Base-by-base conservation (phyloP, 2,329 filamentous ascomycete species). In the Diaporthe citriasiana region DNA sequence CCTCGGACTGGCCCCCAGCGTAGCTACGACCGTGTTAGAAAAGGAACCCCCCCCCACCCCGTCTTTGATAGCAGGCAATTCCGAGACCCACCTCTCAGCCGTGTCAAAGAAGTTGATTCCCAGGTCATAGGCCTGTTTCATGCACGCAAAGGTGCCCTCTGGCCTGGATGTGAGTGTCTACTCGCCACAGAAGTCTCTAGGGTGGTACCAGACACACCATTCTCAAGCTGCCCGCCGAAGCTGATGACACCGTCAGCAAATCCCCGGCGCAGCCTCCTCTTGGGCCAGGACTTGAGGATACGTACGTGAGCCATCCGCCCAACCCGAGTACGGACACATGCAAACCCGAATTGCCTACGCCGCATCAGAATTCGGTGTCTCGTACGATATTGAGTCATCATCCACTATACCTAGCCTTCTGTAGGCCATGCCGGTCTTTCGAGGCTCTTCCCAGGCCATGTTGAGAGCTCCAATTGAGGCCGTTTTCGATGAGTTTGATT, bases 271-370 rank as follows among this genome's bases (percentile, higher is more conserved):
- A 40, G 35, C 33, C 15, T 51, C 15, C 8, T 9, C 53, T 7
- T 12, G 45, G 33, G 22, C 33, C 13, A 19, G 4, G 19, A 17
- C 33, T 53, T 53, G 63, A 17, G 63, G 51, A 40, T 19, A 74
- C 93, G 77, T 93, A 94, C 1, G 93, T 95, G 71, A 95, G 86
- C 92, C 91, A 92, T 77, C 91, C 90, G 72, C 91, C 93, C 5
- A 95, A 85, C 2, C 91, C 92, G 76, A 95, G 92, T 51, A 91
- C 89, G 50, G 93, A 95, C 35, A 95, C 92, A 81, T 94, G 91
- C 25, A 95, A 87, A 65, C 93, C 93, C 22, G 92, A 93, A 35
- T 73, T 70, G n/a, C 73, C 73, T 74, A 40, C 9, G n/a, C 19
- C 9, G 33, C 40, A 42, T 74, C 55, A 74, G 73, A 47, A 33